Percentiles rank a stretch among this genome's conserved stretches.
phyloP scores from a whole-genome alignment of 2,329 filamentous ascomycete species.

The Anthostomella pinea region DNA sequence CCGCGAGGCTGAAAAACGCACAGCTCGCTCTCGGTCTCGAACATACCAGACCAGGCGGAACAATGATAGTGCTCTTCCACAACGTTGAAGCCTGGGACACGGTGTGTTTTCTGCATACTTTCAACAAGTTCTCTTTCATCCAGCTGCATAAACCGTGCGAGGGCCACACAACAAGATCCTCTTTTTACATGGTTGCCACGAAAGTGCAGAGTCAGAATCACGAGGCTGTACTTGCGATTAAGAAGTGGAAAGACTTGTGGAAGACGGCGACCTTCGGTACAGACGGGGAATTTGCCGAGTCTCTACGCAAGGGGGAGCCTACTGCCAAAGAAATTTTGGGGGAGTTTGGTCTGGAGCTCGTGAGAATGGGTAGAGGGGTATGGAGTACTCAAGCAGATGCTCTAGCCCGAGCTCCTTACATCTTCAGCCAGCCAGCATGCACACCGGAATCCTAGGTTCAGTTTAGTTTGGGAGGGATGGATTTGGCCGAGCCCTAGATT shows the following conservation, averaged over 20 bases:
- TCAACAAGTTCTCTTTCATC: constrained; percentile 41
- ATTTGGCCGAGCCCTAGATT: no score
- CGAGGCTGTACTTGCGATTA: constrained; percentile 35
- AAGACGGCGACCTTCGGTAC: constrained; percentile 36
- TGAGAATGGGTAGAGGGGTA: constrained; percentile 28
- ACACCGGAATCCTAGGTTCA: no score
- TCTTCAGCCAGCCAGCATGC: no score
- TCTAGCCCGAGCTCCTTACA: constrained; percentile 27
- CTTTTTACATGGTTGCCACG: constrained; percentile 52
- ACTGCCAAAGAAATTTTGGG: constrained; percentile 25
- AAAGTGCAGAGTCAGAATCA: constrained; percentile 34
- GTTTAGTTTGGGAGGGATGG: no score
- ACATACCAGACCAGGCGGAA: constrained; percentile 44
- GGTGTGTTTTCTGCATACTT: constrained; percentile 35
- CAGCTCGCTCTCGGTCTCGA: constrained; percentile 29
- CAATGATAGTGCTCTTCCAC: constrained; percentile 50
- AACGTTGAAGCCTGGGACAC: constrained; percentile 41
- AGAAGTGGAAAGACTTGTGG: constrained; percentile 41
- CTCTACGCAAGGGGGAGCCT: constrained; percentile 6
- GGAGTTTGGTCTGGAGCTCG: constrained; percentile 35
- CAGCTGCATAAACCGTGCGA: constrained; percentile 43
- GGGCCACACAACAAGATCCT: constrained; percentile 41
- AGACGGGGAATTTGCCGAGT: constrained; percentile 22
- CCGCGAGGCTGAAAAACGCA: constrained; percentile 13
- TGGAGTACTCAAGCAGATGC: constrained; percentile 37